Evolutionary conservation across 192 early-diverging fungal genomes (phyloP), one percentile per base, ranked within the genome.

Genomic region (Piromyces finnis): DNA sequence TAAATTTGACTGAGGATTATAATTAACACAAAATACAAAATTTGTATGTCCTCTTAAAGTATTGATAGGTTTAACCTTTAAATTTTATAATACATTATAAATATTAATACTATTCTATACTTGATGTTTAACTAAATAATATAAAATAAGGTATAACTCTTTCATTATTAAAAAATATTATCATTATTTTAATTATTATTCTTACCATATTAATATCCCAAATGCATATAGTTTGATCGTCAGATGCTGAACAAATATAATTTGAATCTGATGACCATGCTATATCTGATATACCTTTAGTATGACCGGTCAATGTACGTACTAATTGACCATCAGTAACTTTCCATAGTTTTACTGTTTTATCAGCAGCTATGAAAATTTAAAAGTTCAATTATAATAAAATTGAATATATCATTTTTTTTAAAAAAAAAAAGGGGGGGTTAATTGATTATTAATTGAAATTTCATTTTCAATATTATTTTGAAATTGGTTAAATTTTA

Each of bases 1-100:
- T 80, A 98, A 84, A 80, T 94, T 97, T 17, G 93, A 93, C 78
- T 93, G 92, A 1, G 98, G 96, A 83, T 96, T 98, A 83, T 94
- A 99, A 86, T 96, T 95, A 27, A 98, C 96, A 83, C 95, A 97
- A 84, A 97, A 99, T 28, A 99, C 98, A 82, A 94, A 97, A 86
- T 97, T 93, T 6, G 95, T 93, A 84, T 99, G 98, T 12, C 98
- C 98, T 68, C 89, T 90, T 32, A 32, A 17, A 80, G 78, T 79
- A 80, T 27, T 77, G 14, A 80, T 35, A 68, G 32, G 39, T 29
- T 29, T 35, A 78, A 35, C 30, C 82, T 28, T 37, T 29, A n/a
- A n/a, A n/a, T n/a, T n/a, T n/a, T n/a, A n/a, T n/a, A n/a, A n/a
- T n/a, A n/a, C n/a, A n/a, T n/a, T n/a, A n/a, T n/a, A n/a, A n/a